Base-by-base conservation (phyloP, 257 asterid species). In the Rauvolfia tetraphylla region DNA sequence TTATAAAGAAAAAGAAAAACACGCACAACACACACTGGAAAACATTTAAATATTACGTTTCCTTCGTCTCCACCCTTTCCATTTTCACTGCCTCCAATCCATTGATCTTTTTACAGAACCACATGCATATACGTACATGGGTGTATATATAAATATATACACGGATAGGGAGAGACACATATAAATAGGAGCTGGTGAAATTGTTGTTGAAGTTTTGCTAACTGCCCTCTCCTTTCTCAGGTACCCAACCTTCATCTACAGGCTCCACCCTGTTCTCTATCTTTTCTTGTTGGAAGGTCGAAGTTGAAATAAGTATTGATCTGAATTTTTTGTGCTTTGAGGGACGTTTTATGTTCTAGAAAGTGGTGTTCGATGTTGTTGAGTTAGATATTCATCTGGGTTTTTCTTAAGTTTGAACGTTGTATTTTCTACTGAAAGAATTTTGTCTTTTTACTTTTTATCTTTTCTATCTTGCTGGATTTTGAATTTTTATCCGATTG, bases 181-280 rank as follows among this genome's bases (percentile, higher is more conserved):
- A 67, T 67, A 67, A 67, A 39, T 72, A 46, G 76, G 66, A 51
- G 62, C 39, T 56, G 75, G 62, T 41, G 42, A 51, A 33, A 42
- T 69, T 76, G 46, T 51, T 44, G 54, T 76, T 72, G 53, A n/a
- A 31, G 73, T 68, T 38, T 69, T 41, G 68, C 70, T 22, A 49
- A 75, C 27, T 66, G n/a, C 58, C 72, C 51, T 39, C 27, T 76
- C 65, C 74, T 73, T 80, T 75, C 69, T 80, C 76, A 76, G 71
- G 77, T 76, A 72, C 53, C 69, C 36, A 57, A 76, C 56, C 68
- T 33, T 61, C 36, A 13, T 63, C 1, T 39, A 20, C 18, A 15
- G 6, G 23, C 57, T 49, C 33, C 2, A 18, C 56, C 14, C 22
- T 17, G 1, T 65, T 18, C 33, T 51, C 25, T 36, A 49, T 42